Conservation (phyloP, 257 asterid species). For the Nemophila menziesii region DNA sequence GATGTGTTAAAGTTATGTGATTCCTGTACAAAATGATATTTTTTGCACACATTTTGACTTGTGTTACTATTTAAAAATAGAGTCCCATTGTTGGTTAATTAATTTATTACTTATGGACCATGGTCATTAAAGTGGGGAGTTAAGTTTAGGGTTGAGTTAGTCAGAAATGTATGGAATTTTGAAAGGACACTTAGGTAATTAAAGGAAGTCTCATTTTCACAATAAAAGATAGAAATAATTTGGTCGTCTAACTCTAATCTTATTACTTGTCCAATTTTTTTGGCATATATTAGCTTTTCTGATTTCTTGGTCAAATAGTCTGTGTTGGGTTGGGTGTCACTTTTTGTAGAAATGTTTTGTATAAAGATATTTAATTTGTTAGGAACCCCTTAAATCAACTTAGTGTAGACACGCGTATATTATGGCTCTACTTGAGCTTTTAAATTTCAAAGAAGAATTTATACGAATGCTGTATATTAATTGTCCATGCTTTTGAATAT, state of each 20-base stretch:
- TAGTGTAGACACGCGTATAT: too few species aligned
- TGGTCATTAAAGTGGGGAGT: neutral
- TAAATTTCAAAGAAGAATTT: too few species aligned
- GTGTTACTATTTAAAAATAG: neutral
- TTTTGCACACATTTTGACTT: too few species aligned
- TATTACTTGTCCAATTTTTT: neutral
- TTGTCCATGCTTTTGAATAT: conserved; percentile 1
- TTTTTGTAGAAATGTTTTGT: too few species aligned
- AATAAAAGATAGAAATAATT: neutral
- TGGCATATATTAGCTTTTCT: neutral
- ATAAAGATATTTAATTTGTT: too few species aligned
- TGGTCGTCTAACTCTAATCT: neutral
- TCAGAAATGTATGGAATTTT: neutral
- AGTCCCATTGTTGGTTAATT: neutral
- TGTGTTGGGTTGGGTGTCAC: too few species aligned
- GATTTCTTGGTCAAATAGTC: neutral
- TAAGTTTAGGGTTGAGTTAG: neutral
- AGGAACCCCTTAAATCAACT: too few species aligned
- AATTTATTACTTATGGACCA: neutral
- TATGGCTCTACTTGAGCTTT: neutral
- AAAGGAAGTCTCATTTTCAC: neutral
- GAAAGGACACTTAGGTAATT: neutral
- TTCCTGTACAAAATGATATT: neutral
- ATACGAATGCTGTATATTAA: neutral
- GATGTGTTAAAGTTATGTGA: too few species aligned